Evolutionary conservation across 2,329 filamentous ascomycete genomes (phyloP).

Genomic region (Thielaviopsis populi): DNA sequence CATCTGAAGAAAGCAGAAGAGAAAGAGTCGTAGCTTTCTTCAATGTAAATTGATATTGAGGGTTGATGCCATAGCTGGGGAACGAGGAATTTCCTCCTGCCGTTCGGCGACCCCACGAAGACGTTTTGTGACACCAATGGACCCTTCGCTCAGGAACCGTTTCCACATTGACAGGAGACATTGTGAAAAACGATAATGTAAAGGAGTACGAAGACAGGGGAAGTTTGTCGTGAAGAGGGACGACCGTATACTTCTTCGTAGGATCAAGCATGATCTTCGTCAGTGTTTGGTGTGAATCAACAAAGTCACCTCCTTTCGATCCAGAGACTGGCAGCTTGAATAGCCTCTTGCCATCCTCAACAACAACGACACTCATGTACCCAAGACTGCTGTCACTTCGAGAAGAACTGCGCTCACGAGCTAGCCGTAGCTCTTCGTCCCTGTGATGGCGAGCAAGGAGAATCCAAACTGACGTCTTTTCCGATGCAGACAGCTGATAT

Average conservation of each 20-base stretch:
- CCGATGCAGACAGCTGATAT: slow-evolving; percentile 49
- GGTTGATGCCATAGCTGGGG: slow-evolving; percentile 66
- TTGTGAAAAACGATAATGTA: slow-evolving; percentile 70
- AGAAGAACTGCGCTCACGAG: slow-evolving; percentile 5
- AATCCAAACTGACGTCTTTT: slow-evolving; percentile 59
- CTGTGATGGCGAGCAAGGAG: slow-evolving; percentile 76
- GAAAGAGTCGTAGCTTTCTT: slow-evolving; percentile 45
- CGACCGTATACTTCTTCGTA: slow-evolving; percentile 39
- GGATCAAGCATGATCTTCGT: slow-evolving; percentile 43
- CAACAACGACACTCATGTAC: slow-evolving; percentile 79
- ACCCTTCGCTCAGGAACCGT: slow-evolving; percentile 46
- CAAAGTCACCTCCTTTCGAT: slow-evolving; percentile 60
- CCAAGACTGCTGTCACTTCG: slow-evolving; percentile 39
- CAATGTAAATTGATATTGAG: slow-evolving; percentile 61
- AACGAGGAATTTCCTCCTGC: slow-evolving; percentile 75
- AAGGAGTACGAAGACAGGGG: slow-evolving; percentile 64
- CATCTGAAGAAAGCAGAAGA: slow-evolving; percentile 56
- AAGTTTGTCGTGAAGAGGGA: slow-evolving; percentile 65
- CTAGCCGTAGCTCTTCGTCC: slow-evolving; percentile 45
- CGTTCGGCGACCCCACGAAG: slow-evolving; percentile 62
- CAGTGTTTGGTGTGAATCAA: slow-evolving; percentile 86
- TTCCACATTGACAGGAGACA: slow-evolving; percentile 42
- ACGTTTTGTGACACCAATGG: slow-evolving; percentile 41
- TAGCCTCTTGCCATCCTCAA: slow-evolving; percentile 55
- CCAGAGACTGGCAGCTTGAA: slow-evolving; percentile 57